Percentiles rank a stretch among this genome's conserved stretches.
Conservation (phyloP, 768 basidiomycete species). For the Psilocybe cubensis region DNA sequence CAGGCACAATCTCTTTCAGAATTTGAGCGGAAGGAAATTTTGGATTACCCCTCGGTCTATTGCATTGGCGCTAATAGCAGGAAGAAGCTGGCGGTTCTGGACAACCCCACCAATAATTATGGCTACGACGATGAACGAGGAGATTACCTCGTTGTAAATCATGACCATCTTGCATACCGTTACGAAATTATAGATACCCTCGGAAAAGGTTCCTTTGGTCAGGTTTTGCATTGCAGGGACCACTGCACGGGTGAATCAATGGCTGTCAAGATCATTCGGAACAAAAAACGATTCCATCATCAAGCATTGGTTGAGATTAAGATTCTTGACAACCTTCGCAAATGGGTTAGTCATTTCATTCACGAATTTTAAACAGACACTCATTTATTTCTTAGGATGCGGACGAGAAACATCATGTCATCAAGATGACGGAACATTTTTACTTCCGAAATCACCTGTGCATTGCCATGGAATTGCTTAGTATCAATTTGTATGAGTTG, state of each 20-base stretch:
- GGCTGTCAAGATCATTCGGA: constrained; percentile 98
- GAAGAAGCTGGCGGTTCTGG: constrained; percentile 81
- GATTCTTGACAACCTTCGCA: constrained; percentile 92
- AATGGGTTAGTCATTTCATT: constrained; percentile 73
- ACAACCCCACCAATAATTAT: constrained; percentile 81
- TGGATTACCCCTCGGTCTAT: constrained; percentile 85
- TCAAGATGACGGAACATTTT: constrained; percentile 98
- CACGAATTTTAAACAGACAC: neutral
- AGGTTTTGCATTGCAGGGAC: constrained; percentile 94
- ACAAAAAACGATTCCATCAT: constrained; percentile 98
- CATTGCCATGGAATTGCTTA: constrained; percentile 96
- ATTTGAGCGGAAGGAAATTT: constrained; percentile 89
- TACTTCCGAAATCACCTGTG: constrained; percentile 98
- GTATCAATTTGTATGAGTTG: constrained; percentile 98
- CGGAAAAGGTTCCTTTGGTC: constrained; percentile 98
- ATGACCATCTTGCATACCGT: constrained; percentile 96
- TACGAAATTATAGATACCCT: constrained; percentile 93
- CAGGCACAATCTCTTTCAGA: constrained; percentile 78
- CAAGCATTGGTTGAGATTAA: constrained; percentile 99
- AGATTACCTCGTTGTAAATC: constrained; percentile 89
- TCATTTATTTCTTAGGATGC: constrained; percentile 63
- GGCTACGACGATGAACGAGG: constrained; percentile 99
- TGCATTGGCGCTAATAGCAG: constrained; percentile 78
- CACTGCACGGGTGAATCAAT: constrained; percentile 95
- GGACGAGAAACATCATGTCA: constrained; percentile 96